phyloP scores from a whole-genome alignment of 176 grass and related monocot genomes.

The Cenchrus fungigraminus region DNA sequence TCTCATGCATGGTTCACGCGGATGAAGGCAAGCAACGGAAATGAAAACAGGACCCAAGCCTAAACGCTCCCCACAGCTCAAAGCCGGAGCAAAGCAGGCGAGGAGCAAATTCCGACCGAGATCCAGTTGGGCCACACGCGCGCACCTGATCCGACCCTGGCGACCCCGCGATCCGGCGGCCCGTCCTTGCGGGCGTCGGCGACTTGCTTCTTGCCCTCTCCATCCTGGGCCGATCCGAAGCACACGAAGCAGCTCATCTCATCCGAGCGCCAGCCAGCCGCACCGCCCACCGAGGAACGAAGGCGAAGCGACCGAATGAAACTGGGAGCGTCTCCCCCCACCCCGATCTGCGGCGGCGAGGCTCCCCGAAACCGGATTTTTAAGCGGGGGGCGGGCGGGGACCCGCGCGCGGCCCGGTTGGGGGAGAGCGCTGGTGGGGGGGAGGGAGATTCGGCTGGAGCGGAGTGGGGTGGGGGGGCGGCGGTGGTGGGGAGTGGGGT shows the following conservation, averaged over 20 bases:
- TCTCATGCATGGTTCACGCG: background rate
- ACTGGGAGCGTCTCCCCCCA: background rate
- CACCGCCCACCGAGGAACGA: background rate
- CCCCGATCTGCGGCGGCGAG: slow-evolving; percentile 41
- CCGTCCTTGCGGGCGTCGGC: slow-evolving; percentile 52
- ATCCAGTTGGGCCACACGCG: background rate
- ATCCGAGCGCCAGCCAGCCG: slow-evolving; percentile 42
- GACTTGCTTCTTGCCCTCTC: slow-evolving; percentile 36
- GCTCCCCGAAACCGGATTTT: slow-evolving; percentile 33
- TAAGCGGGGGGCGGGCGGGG: background rate
- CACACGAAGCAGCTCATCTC: slow-evolving; percentile 92
- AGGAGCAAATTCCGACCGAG: slow-evolving; percentile 39
- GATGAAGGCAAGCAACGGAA: background rate
- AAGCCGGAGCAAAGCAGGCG: background rate
- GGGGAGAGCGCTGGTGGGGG: slow-evolving; percentile 7
- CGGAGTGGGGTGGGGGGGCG: slow-evolving; percentile 25
- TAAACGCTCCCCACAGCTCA: background rate
- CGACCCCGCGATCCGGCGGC: slow-evolving; percentile 39
- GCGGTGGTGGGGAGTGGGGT: slow-evolving; percentile 10
- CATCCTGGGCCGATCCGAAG: slow-evolving; percentile 68
- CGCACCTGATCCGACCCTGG: slow-evolving; percentile 72
- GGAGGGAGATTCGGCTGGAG: slow-evolving; percentile 26
- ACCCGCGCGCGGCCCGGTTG: slow-evolving; percentile 17
- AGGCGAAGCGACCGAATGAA: background rate
- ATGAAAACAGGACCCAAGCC: background rate